Evolutionary conservation across 345 rosid genomes (phyloP).

Genomic region (Bruguiera gymnorhiza): DNA sequence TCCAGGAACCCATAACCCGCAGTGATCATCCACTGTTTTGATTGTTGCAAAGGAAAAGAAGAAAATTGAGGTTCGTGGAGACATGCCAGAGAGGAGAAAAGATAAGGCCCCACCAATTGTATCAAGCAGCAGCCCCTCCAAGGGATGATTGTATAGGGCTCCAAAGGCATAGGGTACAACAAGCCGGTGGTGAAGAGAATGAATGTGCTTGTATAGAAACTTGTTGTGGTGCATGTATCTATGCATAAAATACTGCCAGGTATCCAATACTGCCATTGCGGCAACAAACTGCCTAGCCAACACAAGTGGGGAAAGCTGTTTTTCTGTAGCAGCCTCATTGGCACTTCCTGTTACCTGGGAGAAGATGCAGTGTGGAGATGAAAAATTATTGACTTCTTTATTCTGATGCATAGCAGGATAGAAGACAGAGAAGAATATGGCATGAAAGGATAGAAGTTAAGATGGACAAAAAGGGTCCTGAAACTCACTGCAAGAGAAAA

Average conservation of each 20-base stretch:
- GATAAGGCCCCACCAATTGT: slow-evolving; percentile 80
- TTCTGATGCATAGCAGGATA: neutral
- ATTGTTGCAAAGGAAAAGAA: slow-evolving; percentile 91
- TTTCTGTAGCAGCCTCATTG: slow-evolving; percentile 27
- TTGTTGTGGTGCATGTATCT: slow-evolving; percentile 81
- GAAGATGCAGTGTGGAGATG: neutral
- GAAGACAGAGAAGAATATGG: neutral
- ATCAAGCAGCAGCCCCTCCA: slow-evolving; percentile 76
- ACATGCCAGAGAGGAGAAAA: slow-evolving; percentile 78
- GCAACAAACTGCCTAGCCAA: slow-evolving; percentile 59
- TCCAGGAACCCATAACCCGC: slow-evolving; percentile 83
- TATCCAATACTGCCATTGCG: slow-evolving; percentile 72
- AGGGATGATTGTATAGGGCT: slow-evolving; percentile 74
- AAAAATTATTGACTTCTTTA: neutral
- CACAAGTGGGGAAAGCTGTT: slow-evolving; percentile 45
- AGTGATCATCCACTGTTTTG: slow-evolving; percentile 83
- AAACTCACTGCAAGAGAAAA: neutral
- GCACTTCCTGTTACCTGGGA: slow-evolving; percentile 67
- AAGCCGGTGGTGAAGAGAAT: slow-evolving; percentile 80
- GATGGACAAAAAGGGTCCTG: neutral
- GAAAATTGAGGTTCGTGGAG: slow-evolving; percentile 71
- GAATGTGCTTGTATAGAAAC: slow-evolving; percentile 74
- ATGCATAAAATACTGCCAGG: slow-evolving; percentile 90
- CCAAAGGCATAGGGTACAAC: slow-evolving; percentile 86
- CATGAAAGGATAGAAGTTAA: neutral